These are phyloP conservation scores for Penstemon davidsonii DNA, from an alignment of 257 asterid species.

Conservation along the genomic window DNA sequence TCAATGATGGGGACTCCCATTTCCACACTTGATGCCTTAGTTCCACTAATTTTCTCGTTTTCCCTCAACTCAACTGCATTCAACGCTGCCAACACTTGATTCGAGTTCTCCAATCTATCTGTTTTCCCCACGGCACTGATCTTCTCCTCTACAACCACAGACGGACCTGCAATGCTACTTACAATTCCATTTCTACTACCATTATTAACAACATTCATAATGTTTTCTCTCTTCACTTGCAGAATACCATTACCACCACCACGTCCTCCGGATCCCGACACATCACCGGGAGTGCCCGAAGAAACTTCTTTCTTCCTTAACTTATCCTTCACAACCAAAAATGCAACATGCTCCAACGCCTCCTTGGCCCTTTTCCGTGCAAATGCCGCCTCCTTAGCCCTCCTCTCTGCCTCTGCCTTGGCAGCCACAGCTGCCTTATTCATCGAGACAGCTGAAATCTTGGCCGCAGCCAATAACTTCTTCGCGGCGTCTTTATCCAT, in stretches of 20 bases:
- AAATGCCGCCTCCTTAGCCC: conserved; percentile 73
- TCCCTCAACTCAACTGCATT: conserved; percentile 58
- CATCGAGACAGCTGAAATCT: conserved; percentile 57
- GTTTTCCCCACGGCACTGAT: conserved; percentile 9
- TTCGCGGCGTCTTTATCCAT: conserved; percentile 64
- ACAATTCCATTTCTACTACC: conserved; percentile 26
- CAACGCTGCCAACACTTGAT: conserved; percentile 52
- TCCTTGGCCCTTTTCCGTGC: conserved; percentile 78
- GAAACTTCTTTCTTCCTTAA: conserved; percentile 42
- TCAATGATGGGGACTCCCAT: conserved; percentile 16
- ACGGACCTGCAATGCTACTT: conserved; percentile 26
- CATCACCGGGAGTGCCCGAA: background rate
- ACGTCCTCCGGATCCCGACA: background rate
- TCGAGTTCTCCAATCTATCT: conserved; percentile 42
- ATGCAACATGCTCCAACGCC: conserved; percentile 61
- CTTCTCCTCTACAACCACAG: conserved; percentile 22
- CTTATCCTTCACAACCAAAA: conserved; percentile 56
- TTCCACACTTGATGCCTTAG: conserved; percentile 20
- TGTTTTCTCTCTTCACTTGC: conserved; percentile 20
- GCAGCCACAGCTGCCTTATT: conserved; percentile 60
- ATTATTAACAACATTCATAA: conserved; percentile 14
- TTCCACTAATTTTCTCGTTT: conserved; percentile 30
- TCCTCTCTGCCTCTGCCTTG: conserved; percentile 63
- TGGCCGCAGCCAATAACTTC: conserved; percentile 72
- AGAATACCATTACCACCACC: conserved; percentile 5